Evolutionary conservation across 257 asterid species (phyloP), one percentile per base, ranked within the genome.

Genomic region (Jacaranda copaia): DNA sequence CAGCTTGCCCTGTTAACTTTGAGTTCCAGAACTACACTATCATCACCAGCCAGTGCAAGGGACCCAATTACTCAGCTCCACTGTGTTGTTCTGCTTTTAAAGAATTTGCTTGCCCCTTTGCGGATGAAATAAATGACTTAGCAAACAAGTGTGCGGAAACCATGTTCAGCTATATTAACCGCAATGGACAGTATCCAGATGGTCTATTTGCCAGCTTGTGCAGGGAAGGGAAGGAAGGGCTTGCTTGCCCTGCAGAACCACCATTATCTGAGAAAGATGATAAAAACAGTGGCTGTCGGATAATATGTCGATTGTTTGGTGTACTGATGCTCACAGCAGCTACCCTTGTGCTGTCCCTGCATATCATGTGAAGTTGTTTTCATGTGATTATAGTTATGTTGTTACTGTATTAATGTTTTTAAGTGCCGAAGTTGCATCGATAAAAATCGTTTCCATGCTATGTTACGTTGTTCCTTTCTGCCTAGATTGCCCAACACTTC

Each of bases 11-110:
- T 3, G 70, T 82, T 10, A 69, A 75, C 84, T 79, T 84, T 6
- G 87, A 83, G 82, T 14, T 18, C 20, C 85, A 59, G 51, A 86
- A 88, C 85, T 88, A 81, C 79, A 84, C 80, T 4, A 75, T 81
- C 74, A 42, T 87, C 80, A 85, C 84, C 12, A 81, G 86, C 79
- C 67, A 78, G 19, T 88, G 93, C 87, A 84, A 70, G 65, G 87
- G 53, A 38, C 91, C 91, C 1, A 16, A 68, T 6, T 88, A 81
- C 77, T 48, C 75, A 19, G 48, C 80, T 0, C 67, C 64, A 0
- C 72, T 13, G 4, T 88, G 93, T 12, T 88, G 91, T 62, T 46
- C 83, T 15, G 81, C 83, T 25, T 32, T 83, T 0, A 83, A 72
- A 74, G 79, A 80, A 8, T 73, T 88, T 11, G 86, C 81, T 0